Evolutionary conservation across 1,284 basidiomycete species (phyloP).

Genomic region (Tilletia setariae): DNA sequence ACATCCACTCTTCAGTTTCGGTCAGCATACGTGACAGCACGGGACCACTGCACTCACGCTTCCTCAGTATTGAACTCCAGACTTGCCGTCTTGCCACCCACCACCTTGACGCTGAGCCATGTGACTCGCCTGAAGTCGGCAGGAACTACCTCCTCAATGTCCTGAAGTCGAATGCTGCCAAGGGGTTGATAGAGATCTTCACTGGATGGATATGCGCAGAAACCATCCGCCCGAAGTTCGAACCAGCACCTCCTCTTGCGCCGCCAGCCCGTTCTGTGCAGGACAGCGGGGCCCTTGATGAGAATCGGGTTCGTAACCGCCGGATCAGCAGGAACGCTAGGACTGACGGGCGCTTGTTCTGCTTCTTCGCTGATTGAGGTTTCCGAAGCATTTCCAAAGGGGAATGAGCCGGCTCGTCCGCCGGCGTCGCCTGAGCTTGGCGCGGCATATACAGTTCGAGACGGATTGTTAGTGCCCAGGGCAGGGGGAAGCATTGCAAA

Average conservation of each 20-base stretch:
- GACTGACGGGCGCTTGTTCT: neutral
- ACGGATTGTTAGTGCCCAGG: slow-evolving; percentile 14
- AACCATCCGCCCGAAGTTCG: slow-evolving; percentile 31
- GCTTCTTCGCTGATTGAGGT: neutral
- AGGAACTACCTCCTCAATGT: slow-evolving; percentile 36
- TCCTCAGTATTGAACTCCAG: slow-evolving; percentile 48
- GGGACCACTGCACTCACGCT: slow-evolving; percentile 18
- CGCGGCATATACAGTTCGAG: neutral
- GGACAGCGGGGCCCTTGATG: slow-evolving; percentile 35
- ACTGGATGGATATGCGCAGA: slow-evolving; percentile 40
- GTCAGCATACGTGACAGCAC: neutral
- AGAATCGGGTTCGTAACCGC: slow-evolving; percentile 27
- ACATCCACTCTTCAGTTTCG: no score
- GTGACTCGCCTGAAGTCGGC: slow-evolving; percentile 31
- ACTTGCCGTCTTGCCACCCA: slow-evolving; percentile 26
- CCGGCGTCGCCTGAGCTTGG: neutral
- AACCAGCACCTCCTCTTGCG: slow-evolving; percentile 40
- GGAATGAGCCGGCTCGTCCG: neutral
- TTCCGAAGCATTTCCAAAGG: neutral
- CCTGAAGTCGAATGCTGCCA: slow-evolving; percentile 32
- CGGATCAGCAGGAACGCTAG: neutral
- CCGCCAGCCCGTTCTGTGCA: slow-evolving; percentile 36
- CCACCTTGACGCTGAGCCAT: slow-evolving; percentile 30
- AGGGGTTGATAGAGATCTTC: slow-evolving; percentile 44
- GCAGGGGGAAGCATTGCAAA: slow-evolving; percentile 35